These are phyloP conservation scores for Hypericum androsaemum DNA, from an alignment of 345 rosid genomes.

Conservation along the genomic window DNA sequence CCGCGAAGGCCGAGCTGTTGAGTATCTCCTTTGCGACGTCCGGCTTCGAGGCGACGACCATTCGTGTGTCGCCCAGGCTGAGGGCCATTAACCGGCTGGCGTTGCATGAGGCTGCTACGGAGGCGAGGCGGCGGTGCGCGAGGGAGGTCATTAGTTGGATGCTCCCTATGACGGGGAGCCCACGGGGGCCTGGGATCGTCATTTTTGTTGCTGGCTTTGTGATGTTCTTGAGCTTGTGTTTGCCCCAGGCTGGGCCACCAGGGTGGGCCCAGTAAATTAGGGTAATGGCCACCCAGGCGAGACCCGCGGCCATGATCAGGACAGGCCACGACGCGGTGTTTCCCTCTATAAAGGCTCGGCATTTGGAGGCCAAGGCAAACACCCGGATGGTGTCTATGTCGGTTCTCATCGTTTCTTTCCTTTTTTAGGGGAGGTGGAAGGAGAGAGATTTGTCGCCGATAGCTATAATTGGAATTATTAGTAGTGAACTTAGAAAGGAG, in stretches of 20 bases:
- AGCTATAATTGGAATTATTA: not conserved
- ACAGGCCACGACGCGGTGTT: conserved; percentile 8
- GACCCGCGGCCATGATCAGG: conserved; percentile 12
- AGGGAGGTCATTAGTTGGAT: conserved; percentile 37
- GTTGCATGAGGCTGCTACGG: conserved; percentile 16
- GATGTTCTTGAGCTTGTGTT: conserved; percentile 1
- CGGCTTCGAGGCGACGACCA: conserved; percentile 31
- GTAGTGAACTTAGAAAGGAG: too few species aligned
- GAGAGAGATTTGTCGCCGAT: not conserved
- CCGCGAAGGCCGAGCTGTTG: conserved; percentile 38
- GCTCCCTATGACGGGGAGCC: conserved; percentile 42
- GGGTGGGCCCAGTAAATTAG: conserved; percentile 30
- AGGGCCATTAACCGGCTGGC: conserved; percentile 44
- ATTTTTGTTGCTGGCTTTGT: not conserved
- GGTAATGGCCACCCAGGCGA: conserved; percentile 22
- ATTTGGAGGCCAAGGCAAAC: conserved; percentile 28
- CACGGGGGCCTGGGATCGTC: conserved; percentile 36
- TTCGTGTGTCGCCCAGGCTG: conserved; percentile 38
- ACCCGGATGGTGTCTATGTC: conserved; percentile 26
- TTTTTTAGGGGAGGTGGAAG: not conserved
- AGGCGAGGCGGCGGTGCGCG: conserved; percentile 43
- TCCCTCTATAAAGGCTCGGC: conserved; percentile 16
- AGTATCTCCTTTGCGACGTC: conserved; percentile 43
- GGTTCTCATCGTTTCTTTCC: conserved; percentile 24
- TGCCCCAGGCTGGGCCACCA: conserved; percentile 54